Evolutionary conservation across 2,329 filamentous ascomycete species (phyloP).

Genomic region (Metarhizium humberi): DNA sequence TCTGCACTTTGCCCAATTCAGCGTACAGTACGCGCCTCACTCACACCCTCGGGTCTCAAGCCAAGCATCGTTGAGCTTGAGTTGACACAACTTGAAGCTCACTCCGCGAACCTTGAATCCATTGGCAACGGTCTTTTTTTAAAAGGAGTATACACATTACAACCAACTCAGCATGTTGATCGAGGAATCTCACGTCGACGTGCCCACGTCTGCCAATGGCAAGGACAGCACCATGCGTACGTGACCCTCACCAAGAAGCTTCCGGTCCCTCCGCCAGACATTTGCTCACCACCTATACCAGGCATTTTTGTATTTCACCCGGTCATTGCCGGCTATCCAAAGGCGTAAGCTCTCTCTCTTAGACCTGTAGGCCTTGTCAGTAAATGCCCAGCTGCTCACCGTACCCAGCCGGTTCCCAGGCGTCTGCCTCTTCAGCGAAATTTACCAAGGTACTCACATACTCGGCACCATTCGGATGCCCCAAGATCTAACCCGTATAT

Average conservation of each 20-base stretch:
- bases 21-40: too few species aligned
- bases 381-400: neutral
- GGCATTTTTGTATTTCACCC: conserved; percentile 88
- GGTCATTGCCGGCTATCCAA: conserved; percentile 72
- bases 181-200: conserved; percentile 42
- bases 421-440: conserved; percentile 84
- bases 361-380: neutral
- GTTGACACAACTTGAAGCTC: neutral
- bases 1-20: too few species aligned
- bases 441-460: conserved; percentile 68
- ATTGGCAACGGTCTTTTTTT: too few species aligned
- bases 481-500: neutral
- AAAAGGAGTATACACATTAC: neutral
- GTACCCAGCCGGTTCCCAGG: conserved; percentile 59
- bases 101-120: neutral
- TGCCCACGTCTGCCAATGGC: conserved; percentile 40
- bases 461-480: neutral
- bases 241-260: conserved; percentile 1
- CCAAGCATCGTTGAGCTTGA: too few species aligned
- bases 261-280: neutral
- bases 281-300: conserved; percentile 24
- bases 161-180: conserved; percentile 36
- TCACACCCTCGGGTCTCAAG: too few species aligned
- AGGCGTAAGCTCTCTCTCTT: conserved; percentile 48
- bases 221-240: conserved; percentile 46